These are phyloP conservation scores for Aspergillus pseudotamarii DNA, from an alignment of 2,329 filamentous ascomycete species.

Conservation along the genomic window DNA sequence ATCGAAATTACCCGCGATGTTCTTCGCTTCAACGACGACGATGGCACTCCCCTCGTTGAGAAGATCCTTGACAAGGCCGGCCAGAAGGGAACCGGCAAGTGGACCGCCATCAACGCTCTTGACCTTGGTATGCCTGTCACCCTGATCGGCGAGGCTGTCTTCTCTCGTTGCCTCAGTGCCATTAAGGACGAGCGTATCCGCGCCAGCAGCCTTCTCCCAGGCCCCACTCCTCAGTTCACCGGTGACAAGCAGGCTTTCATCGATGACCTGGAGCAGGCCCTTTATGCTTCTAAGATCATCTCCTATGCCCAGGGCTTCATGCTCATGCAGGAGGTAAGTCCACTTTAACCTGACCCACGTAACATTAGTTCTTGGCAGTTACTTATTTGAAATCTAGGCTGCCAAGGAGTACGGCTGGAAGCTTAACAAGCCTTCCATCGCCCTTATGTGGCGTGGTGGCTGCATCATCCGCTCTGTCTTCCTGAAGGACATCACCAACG, in stretches of 20 bases:
- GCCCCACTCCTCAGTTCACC: constrained; percentile 77
- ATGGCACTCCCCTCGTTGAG: constrained; percentile 87
- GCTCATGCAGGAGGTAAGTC: constrained; percentile 92
- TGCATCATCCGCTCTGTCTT: constrained; percentile 99
- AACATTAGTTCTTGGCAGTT: not conserved
- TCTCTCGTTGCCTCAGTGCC: constrained; percentile 88
- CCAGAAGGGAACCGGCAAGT: constrained; percentile 99
- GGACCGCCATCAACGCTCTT: constrained; percentile 98
- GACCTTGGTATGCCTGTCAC: constrained; percentile 99
- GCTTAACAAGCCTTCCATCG: constrained; percentile 99
- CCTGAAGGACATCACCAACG: constrained; percentile 98
- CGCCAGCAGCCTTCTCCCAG: constrained; percentile 77
- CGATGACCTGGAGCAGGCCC: constrained; percentile 95
- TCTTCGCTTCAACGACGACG: constrained; percentile 97
- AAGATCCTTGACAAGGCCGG: constrained; percentile 99
- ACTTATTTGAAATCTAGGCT: constrained; percentile 58
- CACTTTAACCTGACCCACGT: not conserved
- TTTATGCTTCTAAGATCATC: constrained; percentile 99
- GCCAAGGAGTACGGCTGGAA: constrained; percentile 97
- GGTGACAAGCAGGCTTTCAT: constrained; percentile 94
- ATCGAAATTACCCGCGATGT: constrained; percentile 99
- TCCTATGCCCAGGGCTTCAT: constrained; percentile 99
- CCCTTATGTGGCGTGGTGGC: constrained; percentile 99
- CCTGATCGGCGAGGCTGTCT: constrained; percentile 94
- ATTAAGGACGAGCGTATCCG: constrained; percentile 90